A percentile compares a stretch with the other conserved stretches of the same genome.
phyloP scores from a whole-genome alignment of 1,284 basidiomycete species.

The Pterulicium gracile region DNA sequence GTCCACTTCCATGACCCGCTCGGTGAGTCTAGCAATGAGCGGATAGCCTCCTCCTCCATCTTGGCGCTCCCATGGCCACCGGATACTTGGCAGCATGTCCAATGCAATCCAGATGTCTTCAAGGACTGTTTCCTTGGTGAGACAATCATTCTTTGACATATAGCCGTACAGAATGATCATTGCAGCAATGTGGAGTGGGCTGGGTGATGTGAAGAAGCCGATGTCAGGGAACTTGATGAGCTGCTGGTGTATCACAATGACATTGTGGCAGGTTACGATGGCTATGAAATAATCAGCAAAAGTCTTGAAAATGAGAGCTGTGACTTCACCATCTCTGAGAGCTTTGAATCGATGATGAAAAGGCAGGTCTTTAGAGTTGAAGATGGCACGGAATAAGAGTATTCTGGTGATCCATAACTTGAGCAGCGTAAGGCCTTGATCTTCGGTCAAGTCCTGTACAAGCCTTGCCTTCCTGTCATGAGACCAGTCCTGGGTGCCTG shows the following conservation, averaged over 20 bases:
- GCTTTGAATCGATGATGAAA: slow-evolving; percentile 55
- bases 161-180: slow-evolving; percentile 81
- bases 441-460: slow-evolving; percentile 62
- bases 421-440: slow-evolving; percentile 67
- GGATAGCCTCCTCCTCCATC: slow-evolving; percentile 68
- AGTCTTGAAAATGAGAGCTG: slow-evolving; percentile 4
- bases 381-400: slow-evolving; percentile 60
- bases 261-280: slow-evolving; percentile 74
- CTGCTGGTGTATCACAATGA: slow-evolving; percentile 69
- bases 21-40: slow-evolving; percentile 68
- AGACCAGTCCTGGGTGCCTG: slow-evolving; percentile 61
- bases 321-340: slow-evolving; percentile 54
- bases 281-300: slow-evolving; percentile 28
- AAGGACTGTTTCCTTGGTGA: slow-evolving; percentile 50
- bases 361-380: slow-evolving; percentile 59
- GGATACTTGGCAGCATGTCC: slow-evolving; percentile 74
- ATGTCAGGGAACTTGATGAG: slow-evolving; percentile 73
- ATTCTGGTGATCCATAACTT: slow-evolving; percentile 76
- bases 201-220: slow-evolving; percentile 77
- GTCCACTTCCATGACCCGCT: slow-evolving; percentile 62
- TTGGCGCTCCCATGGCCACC: slow-evolving; percentile 80
- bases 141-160: slow-evolving; percentile 61
- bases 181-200: slow-evolving; percentile 74
- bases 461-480: slow-evolving; percentile 51
- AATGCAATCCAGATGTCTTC: slow-evolving; percentile 77